Base-by-base conservation (phyloP, 495 filamentous ascomycete species). In the Penicillium paxilli region DNA sequence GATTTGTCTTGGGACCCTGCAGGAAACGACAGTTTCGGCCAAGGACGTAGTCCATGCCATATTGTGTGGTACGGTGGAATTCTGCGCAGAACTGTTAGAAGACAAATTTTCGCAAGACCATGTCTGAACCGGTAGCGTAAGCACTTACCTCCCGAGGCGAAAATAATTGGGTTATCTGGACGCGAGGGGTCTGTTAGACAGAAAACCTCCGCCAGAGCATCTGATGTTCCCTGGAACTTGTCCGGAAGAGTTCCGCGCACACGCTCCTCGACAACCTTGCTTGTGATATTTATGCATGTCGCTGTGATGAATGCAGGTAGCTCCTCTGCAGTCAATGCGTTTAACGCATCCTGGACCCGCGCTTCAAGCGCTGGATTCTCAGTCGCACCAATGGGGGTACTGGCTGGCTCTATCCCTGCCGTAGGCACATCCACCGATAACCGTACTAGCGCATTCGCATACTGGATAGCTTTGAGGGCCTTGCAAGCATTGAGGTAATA, bases 131-230 rank as follows among this genome's bases (percentile, higher is more conserved):
- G 16, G 14, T 8, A 38, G 1, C 6, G 11, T n/a, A 16, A 23
- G 5, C 28, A 28, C 70, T 45, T 70, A 89, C 86, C 86, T 78
- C 87, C 83, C 17, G 86, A 90, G 22, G 86, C 84, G 72, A 91
- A 90, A 1, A 91, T 79, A 49, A 92, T 86, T 8, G 87, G 89
- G 65, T 91, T 89, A 64, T 87, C 89, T 5, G 79, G 74, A 54
- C 86, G 72, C 14, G 84, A 84, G 5, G 89, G 88, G 70, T 92
- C 89, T 9, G 86, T 87, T 54, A 91, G 67, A 66, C 87, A 90
- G 59, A 91, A 91, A 1, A 87, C 86, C 62, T 91, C 87, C 1
- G 83, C 86, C 45, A 91, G 62, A 3, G 86, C 87, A 61, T 91
- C 87, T 5, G 85, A 83, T 21, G 86, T 57, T 77, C 81, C 49